Conservation (phyloP, 2,329 filamentous ascomycete genomes). For the Pseudogymnoascus sp. region DNA sequence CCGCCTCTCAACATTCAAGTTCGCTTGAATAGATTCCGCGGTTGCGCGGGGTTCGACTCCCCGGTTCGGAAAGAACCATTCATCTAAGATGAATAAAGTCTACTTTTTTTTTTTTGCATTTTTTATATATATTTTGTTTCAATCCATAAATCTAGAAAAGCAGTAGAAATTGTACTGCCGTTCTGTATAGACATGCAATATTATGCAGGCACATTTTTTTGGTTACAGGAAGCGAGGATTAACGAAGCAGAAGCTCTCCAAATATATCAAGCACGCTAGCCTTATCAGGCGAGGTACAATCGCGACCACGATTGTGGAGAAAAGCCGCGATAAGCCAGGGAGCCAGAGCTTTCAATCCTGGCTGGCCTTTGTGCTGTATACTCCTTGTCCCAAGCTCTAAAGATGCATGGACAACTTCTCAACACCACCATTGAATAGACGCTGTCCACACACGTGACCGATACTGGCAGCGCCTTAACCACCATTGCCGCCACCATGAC, state of each 20-base stretch:
- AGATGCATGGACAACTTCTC: neutral
- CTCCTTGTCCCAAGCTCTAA: neutral
- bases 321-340: slow-evolving; percentile 3
- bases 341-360: slow-evolving; percentile 1
- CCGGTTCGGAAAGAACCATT: slow-evolving; percentile 14
- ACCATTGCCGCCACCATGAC: slow-evolving; percentile 16
- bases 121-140: neutral
- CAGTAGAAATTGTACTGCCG: too few species aligned
- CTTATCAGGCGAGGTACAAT: slow-evolving; percentile 7
- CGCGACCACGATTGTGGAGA: slow-evolving; percentile 8
- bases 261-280: neutral
- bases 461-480: neutral
- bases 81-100: slow-evolving; percentile 3
- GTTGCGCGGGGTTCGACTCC: slow-evolving; percentile 11
- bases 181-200: too few species aligned
- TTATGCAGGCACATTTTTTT: too few species aligned
- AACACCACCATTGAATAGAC: neutral
- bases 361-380: neutral
- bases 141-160: neutral
- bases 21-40: too few species aligned
- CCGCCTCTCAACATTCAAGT: too few species aligned
- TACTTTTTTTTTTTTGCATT: slow-evolving; percentile 3
- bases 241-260: too few species aligned
- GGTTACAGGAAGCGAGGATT: too few species aligned
- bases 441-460: neutral